Conservation (phyloP, 108 stramenopile species). For the Nannochloropsis granulata region DNA sequence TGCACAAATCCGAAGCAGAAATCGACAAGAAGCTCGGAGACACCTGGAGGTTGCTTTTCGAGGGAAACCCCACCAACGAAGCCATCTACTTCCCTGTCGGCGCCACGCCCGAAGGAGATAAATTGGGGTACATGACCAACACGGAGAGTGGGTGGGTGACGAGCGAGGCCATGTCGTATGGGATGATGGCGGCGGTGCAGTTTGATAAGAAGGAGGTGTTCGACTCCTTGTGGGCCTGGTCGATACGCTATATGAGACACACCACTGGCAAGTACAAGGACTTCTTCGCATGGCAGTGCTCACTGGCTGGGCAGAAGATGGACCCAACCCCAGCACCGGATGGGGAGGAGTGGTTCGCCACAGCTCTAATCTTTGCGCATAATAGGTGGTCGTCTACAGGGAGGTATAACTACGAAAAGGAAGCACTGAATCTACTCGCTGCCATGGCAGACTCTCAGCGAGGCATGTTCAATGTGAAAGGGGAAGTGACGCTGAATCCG, state of each 20-base stretch:
- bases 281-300: background rate
- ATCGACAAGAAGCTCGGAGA: background rate
- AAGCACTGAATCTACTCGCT: background rate
- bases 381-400: background rate
- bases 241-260: background rate
- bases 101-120: background rate
- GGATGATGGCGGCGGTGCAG: background rate
- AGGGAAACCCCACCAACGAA: background rate
- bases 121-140: background rate
- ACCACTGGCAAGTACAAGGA: background rate
- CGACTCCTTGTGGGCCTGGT: background rate
- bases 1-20: background rate
- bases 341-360: background rate
- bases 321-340: background rate
- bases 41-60: background rate
- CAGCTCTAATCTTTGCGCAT: background rate
- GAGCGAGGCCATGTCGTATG: background rate
- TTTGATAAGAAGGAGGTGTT: background rate
- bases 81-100: background rate
- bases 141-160: background rate
- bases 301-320: background rate
- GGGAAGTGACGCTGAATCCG: background rate
- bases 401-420: background rate
- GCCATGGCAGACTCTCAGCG: background rate
- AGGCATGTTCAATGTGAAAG: background rate